A percentile compares a stretch with the other conserved stretches of the same genome.
These are phyloP conservation scores for Canavalia ensiformis DNA, from an alignment of 306 rosid genomes.

Conservation along the genomic window DNA sequence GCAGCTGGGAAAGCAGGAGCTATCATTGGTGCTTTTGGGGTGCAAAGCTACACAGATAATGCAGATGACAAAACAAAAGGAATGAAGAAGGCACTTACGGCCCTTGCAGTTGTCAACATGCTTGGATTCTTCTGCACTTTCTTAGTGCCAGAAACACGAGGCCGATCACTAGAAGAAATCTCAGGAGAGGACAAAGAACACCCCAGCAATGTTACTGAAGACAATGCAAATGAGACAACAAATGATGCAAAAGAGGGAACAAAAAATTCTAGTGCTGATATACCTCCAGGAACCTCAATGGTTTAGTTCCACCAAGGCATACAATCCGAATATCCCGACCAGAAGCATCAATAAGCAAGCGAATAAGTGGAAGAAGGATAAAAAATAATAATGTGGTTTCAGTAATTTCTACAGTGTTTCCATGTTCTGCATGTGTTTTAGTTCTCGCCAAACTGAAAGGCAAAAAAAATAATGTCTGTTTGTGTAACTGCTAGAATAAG, in stretches of 20 bases:
- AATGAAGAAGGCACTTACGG: constrained; percentile 46
- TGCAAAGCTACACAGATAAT: constrained; percentile 47
- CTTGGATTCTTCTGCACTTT: constrained; percentile 67
- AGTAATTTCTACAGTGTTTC: constrained; percentile 1
- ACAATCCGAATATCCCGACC: background rate
- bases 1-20: constrained; percentile 74
- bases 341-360: constrained; percentile 37
- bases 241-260: constrained; percentile 38
- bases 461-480: constrained; percentile 25
- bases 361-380: constrained; percentile 25
- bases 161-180: constrained; percentile 67
- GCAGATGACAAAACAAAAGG: constrained; percentile 6
- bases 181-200: constrained; percentile 58
- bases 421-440: constrained; percentile 15
- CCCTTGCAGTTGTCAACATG: constrained; percentile 55
- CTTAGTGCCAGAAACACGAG: constrained; percentile 72
- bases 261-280: constrained; percentile 38
- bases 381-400: constrained; percentile 18
- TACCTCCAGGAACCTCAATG: constrained; percentile 24
- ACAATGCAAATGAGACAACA: constrained; percentile 19
- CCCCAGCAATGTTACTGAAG: background rate
- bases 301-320: constrained; percentile 45
- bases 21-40: constrained; percentile 70
- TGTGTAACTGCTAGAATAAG: constrained; percentile 37
- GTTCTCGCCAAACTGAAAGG: background rate